Evolutionary conservation across 768 basidiomycete genomes (phyloP), one percentile per base, ranked within the genome.

Genomic region (Polyporus arcularius): DNA sequence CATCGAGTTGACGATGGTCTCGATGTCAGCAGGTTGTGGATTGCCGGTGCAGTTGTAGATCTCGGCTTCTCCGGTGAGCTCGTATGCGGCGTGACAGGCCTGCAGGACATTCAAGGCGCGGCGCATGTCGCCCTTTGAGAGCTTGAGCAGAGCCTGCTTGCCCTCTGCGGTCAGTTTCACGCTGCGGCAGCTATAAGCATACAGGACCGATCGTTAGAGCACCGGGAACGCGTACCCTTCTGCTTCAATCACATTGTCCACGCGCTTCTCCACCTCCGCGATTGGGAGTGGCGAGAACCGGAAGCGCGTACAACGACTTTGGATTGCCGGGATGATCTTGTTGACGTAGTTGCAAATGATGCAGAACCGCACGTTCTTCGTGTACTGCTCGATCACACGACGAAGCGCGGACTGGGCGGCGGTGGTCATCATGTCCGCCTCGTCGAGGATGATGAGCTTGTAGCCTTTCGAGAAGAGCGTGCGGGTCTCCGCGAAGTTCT

Each of bases 401-500:
- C 97, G 90, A 32, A 99, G 84, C 28, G 97, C 97, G 3, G 96
- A 92, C 71, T 99, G 97, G 1, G 97, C 97, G 57, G 92, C 90
- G 64, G 94, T 89, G 0, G 97, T 99, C 97, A 99, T 99, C 96
- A 97, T 97, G 80, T 99, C 97, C n/a, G 97, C 97, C 75, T 99
- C 97, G 67, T 99, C 97, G 38, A 99, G 85, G 62, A 99, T 88
- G 74, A 99, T 96, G 72, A 99, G 88, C 70, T 98, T 99, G 84
- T 88, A 98, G 16, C 94, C 94, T 69, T 95, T 95, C 12, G 94
- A 86, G 71, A 87, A 90, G 6, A 98, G 76, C 10, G 94, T 97
- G 53, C 94, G 86, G 14, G 96, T 98, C 76, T 96, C 94, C 1
- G 97, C 95, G 68, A 98, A 99, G 70, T 94, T 94, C 73, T 98